phyloP scores from a whole-genome alignment of 768 basidiomycete species.

The Chalciporus pseudorubinellus region DNA sequence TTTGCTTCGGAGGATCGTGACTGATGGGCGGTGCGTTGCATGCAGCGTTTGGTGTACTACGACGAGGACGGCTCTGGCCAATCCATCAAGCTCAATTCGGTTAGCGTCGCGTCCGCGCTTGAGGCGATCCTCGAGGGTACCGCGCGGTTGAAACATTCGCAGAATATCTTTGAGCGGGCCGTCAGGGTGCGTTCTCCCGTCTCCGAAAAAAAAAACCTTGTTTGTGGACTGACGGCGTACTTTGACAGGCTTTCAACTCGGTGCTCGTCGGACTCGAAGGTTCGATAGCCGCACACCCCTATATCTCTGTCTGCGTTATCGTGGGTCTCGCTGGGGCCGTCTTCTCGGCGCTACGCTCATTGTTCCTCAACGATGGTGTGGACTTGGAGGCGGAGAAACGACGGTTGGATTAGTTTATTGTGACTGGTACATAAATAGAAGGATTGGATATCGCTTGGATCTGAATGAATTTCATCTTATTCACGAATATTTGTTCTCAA shows the following conservation, averaged over 20 bases:
- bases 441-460: too few species aligned
- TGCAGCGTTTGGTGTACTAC: slow-evolving; percentile 77
- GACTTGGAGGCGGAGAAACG: slow-evolving; percentile 17
- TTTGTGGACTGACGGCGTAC: neutral
- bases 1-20: neutral
- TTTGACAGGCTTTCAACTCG: slow-evolving; percentile 16
- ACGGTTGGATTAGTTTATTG: slow-evolving; percentile 22
- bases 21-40: neutral
- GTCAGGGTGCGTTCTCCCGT: slow-evolving; percentile 52
- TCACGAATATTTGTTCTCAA: too few species aligned
- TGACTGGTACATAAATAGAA: too few species aligned
- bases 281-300: slow-evolving; percentile 19
- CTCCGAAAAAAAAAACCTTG: too few species aligned
- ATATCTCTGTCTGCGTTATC: slow-evolving; percentile 10
- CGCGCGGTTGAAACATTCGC: slow-evolving; percentile 58
- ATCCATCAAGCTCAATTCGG: slow-evolving; percentile 52
- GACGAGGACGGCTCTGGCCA: slow-evolving; percentile 58
- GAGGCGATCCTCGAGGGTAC: slow-evolving; percentile 59
- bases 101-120: slow-evolving; percentile 65
- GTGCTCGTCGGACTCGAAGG: slow-evolving; percentile 9
- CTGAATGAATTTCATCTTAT: neutral
- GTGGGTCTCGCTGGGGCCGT: slow-evolving; percentile 7
- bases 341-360: slow-evolving; percentile 11
- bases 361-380: slow-evolving; percentile 15
- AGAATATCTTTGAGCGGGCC: slow-evolving; percentile 64